Evolutionary conservation across 208 protist genomes (phyloP).

Genomic region (Acanthamoeba rhysodes): DNA sequence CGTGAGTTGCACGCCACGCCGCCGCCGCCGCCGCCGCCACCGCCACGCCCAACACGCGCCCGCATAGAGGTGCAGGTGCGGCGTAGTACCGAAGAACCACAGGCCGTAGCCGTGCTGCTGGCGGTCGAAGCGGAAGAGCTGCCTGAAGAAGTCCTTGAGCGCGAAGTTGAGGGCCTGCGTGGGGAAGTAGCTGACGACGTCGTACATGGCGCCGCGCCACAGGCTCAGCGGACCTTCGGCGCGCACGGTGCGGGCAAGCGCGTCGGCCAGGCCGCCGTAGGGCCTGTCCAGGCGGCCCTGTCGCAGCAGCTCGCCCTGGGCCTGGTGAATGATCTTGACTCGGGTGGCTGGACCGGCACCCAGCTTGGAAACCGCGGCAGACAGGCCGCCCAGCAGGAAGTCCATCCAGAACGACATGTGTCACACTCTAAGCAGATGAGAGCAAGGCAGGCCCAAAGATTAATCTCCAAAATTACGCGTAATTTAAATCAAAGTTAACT

Average conservation of each 20-base stretch:
- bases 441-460: too few relatives aligned
- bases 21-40: too few relatives aligned
- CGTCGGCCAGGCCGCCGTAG: slow-evolving; percentile 97
- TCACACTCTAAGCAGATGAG: too few relatives aligned
- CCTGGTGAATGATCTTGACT: slow-evolving; percentile 95
- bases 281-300: slow-evolving; percentile 61
- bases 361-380: neutral
- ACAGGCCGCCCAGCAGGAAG: neutral
- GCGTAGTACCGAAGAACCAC: slow-evolving; percentile 91
- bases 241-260: slow-evolving; percentile 93
- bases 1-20: neutral
- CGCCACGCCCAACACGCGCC: too few relatives aligned
- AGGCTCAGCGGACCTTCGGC: slow-evolving; percentile 96
- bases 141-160: slow-evolving; percentile 98
- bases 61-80: neutral
- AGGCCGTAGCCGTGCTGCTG: slow-evolving; percentile 84
- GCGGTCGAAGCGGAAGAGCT: slow-evolving; percentile 92
- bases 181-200: slow-evolving; percentile 98
- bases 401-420: neutral
- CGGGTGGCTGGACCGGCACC: neutral
- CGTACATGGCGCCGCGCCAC: slow-evolving; percentile 96
- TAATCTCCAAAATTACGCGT: too few relatives aligned
- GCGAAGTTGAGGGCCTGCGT: slow-evolving; percentile 99
- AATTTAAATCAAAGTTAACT: too few relatives aligned
- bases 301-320: slow-evolving; percentile 83